phyloP scores from a whole-genome alignment of 2,329 filamentous ascomycete genomes.

The Hirsutella rhossiliensis region DNA sequence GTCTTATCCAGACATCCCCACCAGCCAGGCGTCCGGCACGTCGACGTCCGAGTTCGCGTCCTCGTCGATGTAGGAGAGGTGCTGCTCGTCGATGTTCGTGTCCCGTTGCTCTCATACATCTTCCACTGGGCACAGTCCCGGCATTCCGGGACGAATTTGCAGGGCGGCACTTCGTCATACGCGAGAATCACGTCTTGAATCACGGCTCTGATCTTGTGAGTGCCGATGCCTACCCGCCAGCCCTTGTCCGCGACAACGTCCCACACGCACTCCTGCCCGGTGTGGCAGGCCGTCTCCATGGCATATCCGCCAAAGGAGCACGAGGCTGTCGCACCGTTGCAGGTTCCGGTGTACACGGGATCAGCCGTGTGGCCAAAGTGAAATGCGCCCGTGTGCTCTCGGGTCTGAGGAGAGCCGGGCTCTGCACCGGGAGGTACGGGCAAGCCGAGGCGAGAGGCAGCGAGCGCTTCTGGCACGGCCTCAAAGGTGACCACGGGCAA shows the following conservation, averaged over 20 bases:
- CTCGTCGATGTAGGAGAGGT: constrained; percentile 38
- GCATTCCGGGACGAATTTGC: constrained; percentile 65
- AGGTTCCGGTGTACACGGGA: constrained; percentile 86
- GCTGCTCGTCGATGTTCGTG: constrained; percentile 54
- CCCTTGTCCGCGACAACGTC: constrained; percentile 86
- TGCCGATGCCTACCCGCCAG: constrained; percentile 83
- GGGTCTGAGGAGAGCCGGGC: constrained; percentile 56
- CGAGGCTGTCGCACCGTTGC: constrained; percentile 77
- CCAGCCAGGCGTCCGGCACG: constrained; percentile 87
- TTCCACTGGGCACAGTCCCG: constrained; percentile 90
- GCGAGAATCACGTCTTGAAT: constrained; percentile 78
- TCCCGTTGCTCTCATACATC: constrained; percentile 86
- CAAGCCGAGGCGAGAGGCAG: constrained; percentile 72
- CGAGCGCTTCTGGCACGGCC: constrained; percentile 80
- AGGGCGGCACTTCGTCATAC: constrained; percentile 71
- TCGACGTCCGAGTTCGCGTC: constrained; percentile 69
- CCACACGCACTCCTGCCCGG: constrained; percentile 77
- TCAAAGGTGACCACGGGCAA: constrained; percentile 87
- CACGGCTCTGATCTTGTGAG: constrained; percentile 79
- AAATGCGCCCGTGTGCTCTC: constrained; percentile 63
- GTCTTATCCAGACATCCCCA: constrained; percentile 67
- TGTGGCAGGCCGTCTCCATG: constrained; percentile 85
- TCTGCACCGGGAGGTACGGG: constrained; percentile 72
- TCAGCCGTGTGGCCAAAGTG: constrained; percentile 96
- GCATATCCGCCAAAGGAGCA: constrained; percentile 91